phyloP scores from a whole-genome alignment of 495 filamentous ascomycete genomes.

The Daldinia bambusicola region DNA sequence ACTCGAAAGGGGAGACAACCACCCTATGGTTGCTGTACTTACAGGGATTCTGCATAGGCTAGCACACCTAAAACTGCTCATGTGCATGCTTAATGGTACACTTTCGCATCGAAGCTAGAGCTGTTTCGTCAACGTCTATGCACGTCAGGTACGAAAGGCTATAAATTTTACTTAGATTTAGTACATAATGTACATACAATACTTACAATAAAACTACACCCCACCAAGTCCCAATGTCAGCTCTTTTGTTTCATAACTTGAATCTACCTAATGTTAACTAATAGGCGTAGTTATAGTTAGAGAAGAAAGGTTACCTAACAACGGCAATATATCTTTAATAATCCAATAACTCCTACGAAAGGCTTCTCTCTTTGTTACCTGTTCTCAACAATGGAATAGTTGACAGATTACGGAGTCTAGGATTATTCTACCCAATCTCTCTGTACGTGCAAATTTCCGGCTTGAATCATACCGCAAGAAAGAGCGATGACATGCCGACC shows the following conservation, averaged over 20 bases:
- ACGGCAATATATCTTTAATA: neutral
- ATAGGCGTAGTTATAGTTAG: neutral
- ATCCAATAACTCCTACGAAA: neutral
- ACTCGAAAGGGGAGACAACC: constrained; percentile 20
- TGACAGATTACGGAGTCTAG: neutral
- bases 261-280: too few species aligned
- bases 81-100: neutral
- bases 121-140: constrained; percentile 37
- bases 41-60: constrained; percentile 36
- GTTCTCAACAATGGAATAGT: neutral
- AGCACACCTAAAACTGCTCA: constrained; percentile 36
- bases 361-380: neutral
- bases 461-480: neutral
- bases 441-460: neutral
- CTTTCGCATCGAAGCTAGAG: constrained; percentile 28
- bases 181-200: too few species aligned
- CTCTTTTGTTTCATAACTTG: too few species aligned
- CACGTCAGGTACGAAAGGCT: constrained; percentile 35
- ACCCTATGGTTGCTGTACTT: constrained; percentile 23
- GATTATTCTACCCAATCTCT: too few species aligned
- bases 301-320: neutral
- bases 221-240: too few species aligned
- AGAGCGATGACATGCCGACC: neutral
- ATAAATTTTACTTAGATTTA: constrained; percentile 3
- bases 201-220: too few species aligned